Evolutionary conservation across 345 rosid genomes (phyloP), one percentile per base, ranked within the genome.

Genomic region (Gossypium longicalyx): DNA sequence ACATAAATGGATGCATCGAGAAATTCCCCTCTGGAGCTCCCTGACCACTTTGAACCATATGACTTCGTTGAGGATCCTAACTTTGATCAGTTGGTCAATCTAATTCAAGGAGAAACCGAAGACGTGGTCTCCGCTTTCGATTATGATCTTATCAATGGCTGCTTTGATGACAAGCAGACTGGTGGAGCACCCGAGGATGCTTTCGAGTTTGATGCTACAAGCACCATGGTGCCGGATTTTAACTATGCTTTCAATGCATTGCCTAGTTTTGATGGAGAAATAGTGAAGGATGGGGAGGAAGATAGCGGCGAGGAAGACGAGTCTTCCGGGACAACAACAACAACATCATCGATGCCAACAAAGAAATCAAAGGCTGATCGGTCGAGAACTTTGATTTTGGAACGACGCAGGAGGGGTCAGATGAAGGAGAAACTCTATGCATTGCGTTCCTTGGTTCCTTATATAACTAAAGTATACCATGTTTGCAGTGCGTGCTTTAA

Each of bases 371-470:
- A 86, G 82, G 70, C 74, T 7, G 98, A 89, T 76, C 84, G 97
- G 60, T 87, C 97, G 0, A 89, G 86, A 59, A 89, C 98, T 41
- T 80, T 88, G 86, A 75, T 94, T 43, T 92, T 93, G 3, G 97
- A 92, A 78, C 80, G 89, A 29, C 80, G 80, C 71, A 84, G 97
- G 78, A 84, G 98, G 68, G 87, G 92, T 6, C 80, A 89, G 71
- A 94, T 89, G 97, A 94, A 92, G 86, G 97, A 90, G 77, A 92
- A 87, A 86, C 98, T 94, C 67, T 90, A 90, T 54, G 88, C 89
- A 3, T 80, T 94, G 83, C 88, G 98, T 62, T 84, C 98, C 7
- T 78, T 94, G 72, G 98, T 94, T 77, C 98, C 98, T 7, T 89
- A 90, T 86, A 92, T 94, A 69, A 90, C 97, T 16, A 92, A 94